A percentile compares a stretch with the other conserved stretches of the same genome.
Conservation (phyloP, 371 early-diverging fungal genomes). For the Aphelidium insulamus region DNA sequence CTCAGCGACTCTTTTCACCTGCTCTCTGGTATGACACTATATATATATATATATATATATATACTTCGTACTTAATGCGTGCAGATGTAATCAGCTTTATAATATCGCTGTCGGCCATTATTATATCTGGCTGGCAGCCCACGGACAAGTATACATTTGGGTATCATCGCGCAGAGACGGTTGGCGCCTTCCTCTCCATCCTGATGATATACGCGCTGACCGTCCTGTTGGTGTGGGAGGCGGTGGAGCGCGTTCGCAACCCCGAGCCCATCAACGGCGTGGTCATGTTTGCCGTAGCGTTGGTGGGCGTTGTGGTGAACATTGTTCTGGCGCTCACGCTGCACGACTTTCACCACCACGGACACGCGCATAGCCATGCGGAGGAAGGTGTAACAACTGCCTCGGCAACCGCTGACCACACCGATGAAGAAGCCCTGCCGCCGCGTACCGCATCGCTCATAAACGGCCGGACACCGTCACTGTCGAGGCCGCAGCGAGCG, state of each 20-base stretch:
- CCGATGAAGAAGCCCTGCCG: too few species aligned
- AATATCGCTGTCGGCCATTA: slow-evolving; percentile 41
- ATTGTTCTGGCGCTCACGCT: too few species aligned
- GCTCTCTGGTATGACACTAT: slow-evolving; percentile 19
- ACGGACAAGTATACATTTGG: slow-evolving; percentile 56
- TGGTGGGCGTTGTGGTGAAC: too few species aligned
- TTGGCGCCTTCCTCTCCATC: slow-evolving; percentile 57
- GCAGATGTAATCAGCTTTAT: slow-evolving; percentile 41
- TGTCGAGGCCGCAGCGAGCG: too few species aligned
- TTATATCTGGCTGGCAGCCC: slow-evolving; percentile 43
- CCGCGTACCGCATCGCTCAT: too few species aligned
- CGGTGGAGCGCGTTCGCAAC: slow-evolving; percentile 37
- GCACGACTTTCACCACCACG: too few species aligned
- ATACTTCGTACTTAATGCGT: slow-evolving; percentile 1
- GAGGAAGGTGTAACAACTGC: too few species aligned
- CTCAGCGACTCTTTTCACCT: slow-evolving; percentile 54
- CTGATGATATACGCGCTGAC: slow-evolving; percentile 64
- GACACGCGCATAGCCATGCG: too few species aligned
- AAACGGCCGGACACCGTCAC: too few species aligned
- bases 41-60: not conserved
- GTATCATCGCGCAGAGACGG: slow-evolving; percentile 61
- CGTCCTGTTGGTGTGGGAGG: slow-evolving; percentile 43
- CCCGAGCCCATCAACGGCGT: slow-evolving; percentile 55
- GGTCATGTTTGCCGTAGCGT: too few species aligned
- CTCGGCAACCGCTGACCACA: too few species aligned